Evolutionary conservation across 169 alveolate genomes (phyloP), one percentile per base, ranked within the genome.

Genomic region (Plasmodium coatneyi): DNA sequence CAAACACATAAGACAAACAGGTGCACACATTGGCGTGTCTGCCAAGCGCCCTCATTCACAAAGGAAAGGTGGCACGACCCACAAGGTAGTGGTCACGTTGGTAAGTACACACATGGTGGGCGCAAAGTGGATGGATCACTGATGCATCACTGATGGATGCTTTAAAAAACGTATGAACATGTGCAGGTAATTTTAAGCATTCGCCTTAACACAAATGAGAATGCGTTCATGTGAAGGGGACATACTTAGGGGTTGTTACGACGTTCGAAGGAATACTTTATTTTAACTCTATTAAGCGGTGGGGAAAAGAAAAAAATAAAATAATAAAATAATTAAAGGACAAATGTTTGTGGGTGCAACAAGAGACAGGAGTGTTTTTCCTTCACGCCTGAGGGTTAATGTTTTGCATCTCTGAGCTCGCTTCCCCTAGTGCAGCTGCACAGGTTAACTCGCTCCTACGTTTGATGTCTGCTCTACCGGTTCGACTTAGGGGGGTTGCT

Each of bases 291-390:
- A 60, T 60, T 60, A 60, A 60, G 34, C 25, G 14, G 34, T 22
- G 34, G 34, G 52, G 16, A 6, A 39, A 76, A 12, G 52, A 19
- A 78, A 39, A 41, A 41, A 41, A 78, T 5, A 36, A 76, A 25
- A 76, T 16, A 76, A 32, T n/a, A 72, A 72, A 78, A 78, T 41
- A 79, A 79, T 43, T 43, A 32, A 36, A 79, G 41, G 56, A 25
- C 0, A 79, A 79, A 34, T 43, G 78, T 80, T 19, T 52, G 36
- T 46, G 56, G 78, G 87, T n/a, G 39, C 87, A 52, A 80, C 87
- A 80, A 36, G 36, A 80, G 30, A 80, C 49, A 49, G 19, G 16
- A 7, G 19, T 25, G 30, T 80, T 80, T 49, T 80, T 80, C 5
- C n/a, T 80, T 49, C 52, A 5, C 28, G 3, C 3, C 52, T 78